Evolutionary conservation across 129 eudicot genomes (phyloP).

Genomic region (Kitagawia praeruptora): DNA sequence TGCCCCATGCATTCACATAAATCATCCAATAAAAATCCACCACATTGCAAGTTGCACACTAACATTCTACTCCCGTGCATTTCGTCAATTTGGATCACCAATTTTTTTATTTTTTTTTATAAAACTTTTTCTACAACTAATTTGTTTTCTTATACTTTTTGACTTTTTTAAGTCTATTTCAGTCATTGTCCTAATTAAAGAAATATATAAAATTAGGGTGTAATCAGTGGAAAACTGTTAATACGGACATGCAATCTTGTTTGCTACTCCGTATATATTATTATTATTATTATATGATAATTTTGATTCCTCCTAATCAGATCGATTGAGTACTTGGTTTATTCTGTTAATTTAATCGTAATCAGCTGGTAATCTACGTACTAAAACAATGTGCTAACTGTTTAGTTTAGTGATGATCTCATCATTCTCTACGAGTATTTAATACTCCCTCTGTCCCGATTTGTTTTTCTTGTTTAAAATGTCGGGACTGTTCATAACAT

Average conservation of each 20-base stretch:
- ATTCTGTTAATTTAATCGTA: neutral
- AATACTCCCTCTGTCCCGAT: too few relatives aligned
- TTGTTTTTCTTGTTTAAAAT: too few relatives aligned
- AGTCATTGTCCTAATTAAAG: neutral
- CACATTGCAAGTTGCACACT: neutral
- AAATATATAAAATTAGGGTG: neutral
- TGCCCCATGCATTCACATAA: too few relatives aligned
- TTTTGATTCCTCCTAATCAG: neutral
- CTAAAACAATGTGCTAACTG: neutral
- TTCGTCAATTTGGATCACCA: neutral
- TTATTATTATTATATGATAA: neutral
- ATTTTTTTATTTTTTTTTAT: too few relatives aligned
- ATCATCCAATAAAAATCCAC: too few relatives aligned
- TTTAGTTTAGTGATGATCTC: neutral
- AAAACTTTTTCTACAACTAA: neutral
- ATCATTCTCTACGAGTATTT: neutral
- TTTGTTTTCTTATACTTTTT: slow-evolving; percentile 1
- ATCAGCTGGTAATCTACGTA: neutral
- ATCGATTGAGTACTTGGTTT: neutral
- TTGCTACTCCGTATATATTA: neutral
- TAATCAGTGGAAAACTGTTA: neutral
- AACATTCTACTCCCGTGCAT: neutral
- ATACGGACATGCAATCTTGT: neutral
- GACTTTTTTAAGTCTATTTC: neutral
- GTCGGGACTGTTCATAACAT: too few relatives aligned